Evolutionary conservation across 2,329 filamentous ascomycete genomes (phyloP), one percentile per base, ranked within the genome.

Genomic region (Fusarium chlamydosporum): DNA sequence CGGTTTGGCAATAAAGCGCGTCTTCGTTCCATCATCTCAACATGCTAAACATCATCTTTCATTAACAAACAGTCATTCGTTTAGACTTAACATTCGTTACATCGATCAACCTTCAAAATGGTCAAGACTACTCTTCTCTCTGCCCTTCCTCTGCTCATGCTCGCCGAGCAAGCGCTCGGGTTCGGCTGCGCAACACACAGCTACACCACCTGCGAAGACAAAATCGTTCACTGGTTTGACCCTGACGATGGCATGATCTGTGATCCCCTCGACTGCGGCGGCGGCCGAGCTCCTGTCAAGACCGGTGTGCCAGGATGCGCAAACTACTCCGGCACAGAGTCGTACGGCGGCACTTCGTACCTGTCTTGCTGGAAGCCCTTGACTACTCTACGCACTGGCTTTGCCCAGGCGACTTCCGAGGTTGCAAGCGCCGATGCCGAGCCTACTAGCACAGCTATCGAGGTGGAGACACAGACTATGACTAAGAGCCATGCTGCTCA

Each of bases 201-300:
- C 23, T 72, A n/a, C 26, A 69, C 65, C 13, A 61, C 51, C 26
- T 72, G 70, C 42, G 53, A 61, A 2, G 73, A 75, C 11, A 58
- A 54, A n/a, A 75, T 75, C 26, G 73, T 73, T 1, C 74, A 75
- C 31, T 76, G 72, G 72, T 86, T 82, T 68, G 83, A 85, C 27
- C 85, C 85, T 1, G 81, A 77, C 43, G 84, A 79, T 41, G 84
- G 84, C 63, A 83, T 86, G 72, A 78, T 86, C 69, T 87, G 85
- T 77, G 79, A 81, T 15, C 73, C 82, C 64, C 78, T 84, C 50
- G 84, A 87, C 78, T 87, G 85, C 67, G 85, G 85, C 31, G 85
- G 85, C 46, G 85, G 85, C 15, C 80, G 82, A 46, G 85, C 84
- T 23, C 84, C 84, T 1, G 80, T 82, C 31, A 86, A 83, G 75